A percentile compares a stretch with the other conserved stretches of the same genome.
Conservation (phyloP, 768 basidiomycete species). For the Tylopilus sp. region DNA sequence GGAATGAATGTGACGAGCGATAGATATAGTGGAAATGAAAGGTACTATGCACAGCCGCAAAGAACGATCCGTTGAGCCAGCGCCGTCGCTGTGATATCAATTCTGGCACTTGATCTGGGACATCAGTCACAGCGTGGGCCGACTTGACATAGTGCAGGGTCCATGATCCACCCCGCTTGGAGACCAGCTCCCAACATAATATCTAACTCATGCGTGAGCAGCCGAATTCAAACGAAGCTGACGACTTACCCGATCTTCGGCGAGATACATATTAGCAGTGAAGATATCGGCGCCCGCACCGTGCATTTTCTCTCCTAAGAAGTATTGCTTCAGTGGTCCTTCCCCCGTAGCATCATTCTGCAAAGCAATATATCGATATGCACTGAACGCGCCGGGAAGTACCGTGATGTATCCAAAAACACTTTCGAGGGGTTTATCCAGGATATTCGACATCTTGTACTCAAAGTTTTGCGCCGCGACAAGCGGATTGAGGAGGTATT, state of each 20-base stretch:
- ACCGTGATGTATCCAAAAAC: constrained; percentile 96
- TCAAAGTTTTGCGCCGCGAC: constrained; percentile 93
- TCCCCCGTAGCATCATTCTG: constrained; percentile 82
- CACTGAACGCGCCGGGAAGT: constrained; percentile 88
- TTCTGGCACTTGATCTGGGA: constrained; percentile 93
- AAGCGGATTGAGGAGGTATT: constrained; percentile 77
- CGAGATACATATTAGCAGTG: constrained; percentile 95
- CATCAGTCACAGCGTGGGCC: constrained; percentile 89
- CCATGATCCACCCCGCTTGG: constrained; percentile 90
- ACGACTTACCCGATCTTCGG: constrained; percentile 70
- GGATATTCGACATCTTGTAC: constrained; percentile 91
- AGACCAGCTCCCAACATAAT: constrained; percentile 95
- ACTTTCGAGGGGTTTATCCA: constrained; percentile 88
- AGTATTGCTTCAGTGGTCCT: constrained; percentile 93
- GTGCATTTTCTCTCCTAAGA: constrained; percentile 94
- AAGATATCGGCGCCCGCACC: constrained; percentile 87
- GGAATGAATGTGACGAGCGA: constrained; percentile 76
- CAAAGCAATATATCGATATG: constrained; percentile 86
- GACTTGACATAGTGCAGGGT: constrained; percentile 95
- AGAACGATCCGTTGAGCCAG: constrained; percentile 98
- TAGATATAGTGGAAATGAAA: constrained; percentile 96
- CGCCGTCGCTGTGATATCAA: constrained; percentile 92
- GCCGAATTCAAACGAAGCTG: not conserved
- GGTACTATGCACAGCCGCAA: constrained; percentile 89
- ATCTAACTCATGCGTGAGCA: constrained; percentile 48